Conservation (phyloP, 768 basidiomycete species). For the Lentinus tigrinus region DNA sequence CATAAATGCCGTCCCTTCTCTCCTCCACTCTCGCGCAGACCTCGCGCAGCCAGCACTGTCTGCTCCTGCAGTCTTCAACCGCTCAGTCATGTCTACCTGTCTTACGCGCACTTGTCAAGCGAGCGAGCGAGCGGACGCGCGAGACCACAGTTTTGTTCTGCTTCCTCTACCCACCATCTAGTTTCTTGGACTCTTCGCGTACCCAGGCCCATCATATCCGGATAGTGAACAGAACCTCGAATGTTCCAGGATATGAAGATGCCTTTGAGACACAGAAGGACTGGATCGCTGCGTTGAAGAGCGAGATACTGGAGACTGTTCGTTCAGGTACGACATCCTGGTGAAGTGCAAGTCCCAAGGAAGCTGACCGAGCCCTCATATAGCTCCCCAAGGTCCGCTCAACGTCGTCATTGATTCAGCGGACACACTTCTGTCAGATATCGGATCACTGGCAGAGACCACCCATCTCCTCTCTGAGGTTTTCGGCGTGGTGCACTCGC, state of each 20-base stretch:
- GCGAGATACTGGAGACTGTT: conserved; percentile 39
- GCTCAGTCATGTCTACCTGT: conserved; percentile 29
- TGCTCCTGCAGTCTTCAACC: conserved; percentile 26
- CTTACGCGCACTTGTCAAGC: conserved; percentile 14
- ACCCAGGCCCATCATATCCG: conserved; percentile 29
- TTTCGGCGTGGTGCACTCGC: conserved; percentile 41
- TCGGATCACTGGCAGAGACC: conserved; percentile 51
- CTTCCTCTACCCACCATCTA: conserved; percentile 53
- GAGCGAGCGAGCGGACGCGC: conserved; percentile 18
- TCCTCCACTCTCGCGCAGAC: conserved; percentile 19
- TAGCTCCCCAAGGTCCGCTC: conserved; percentile 47
- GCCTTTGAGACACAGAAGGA: conserved; percentile 33
- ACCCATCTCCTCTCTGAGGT: conserved; percentile 53
- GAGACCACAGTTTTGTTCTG: conserved; percentile 48
- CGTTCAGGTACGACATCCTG: conserved; percentile 34
- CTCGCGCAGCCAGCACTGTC: conserved; percentile 18
- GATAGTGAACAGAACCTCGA: conserved; percentile 48
- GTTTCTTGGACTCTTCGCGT: conserved; percentile 34
- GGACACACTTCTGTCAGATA: conserved; percentile 61
- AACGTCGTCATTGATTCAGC: conserved; percentile 71
- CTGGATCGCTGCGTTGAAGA: not conserved
- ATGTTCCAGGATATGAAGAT: conserved; percentile 53
- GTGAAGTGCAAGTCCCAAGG: not conserved
- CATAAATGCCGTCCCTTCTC: conserved; percentile 21
- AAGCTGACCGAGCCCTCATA: conserved; percentile 1